phyloP scores from a whole-genome alignment of 495 filamentous ascomycete species.

The Cairneyella variabilis region DNA sequence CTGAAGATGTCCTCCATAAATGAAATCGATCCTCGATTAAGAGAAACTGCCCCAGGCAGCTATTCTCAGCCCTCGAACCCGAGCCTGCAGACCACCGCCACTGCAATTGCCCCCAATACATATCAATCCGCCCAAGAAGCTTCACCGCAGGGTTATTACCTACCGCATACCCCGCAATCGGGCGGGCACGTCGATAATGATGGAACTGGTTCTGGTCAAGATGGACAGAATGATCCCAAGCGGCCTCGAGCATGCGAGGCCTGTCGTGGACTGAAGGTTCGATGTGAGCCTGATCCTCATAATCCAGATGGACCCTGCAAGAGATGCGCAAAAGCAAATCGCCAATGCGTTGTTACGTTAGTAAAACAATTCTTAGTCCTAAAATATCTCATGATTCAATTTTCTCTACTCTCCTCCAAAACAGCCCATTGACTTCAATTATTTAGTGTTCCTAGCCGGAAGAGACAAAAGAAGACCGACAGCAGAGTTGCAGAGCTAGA shows the following conservation, averaged over 20 bases:
- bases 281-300: conserved; percentile 71
- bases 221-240: conserved; percentile 20
- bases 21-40: no score
- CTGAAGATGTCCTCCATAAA: no score
- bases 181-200: conserved; percentile 11
- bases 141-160: conserved; percentile 9
- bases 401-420: no score
- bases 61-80: no score
- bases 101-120: no score
- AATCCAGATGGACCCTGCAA: conserved; percentile 68
- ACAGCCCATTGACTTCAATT: no score
- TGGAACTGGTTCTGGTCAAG: conserved; percentile 5
- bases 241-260: conserved; percentile 89
- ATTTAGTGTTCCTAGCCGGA: conserved; percentile 76
- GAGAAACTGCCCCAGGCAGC: no score
- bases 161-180: conserved; percentile 21
- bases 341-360: conserved; percentile 78
- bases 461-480: conserved; percentile 91
- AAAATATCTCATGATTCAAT: no score
- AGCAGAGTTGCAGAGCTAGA: conserved; percentile 89
- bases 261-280: conserved; percentile 85
- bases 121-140: conserved; percentile 11
- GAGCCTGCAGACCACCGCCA: no score
- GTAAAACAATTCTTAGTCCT: no score
- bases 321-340: conserved; percentile 78